Evolutionary conservation across 2,329 filamentous ascomycete species (phyloP).

Genomic region (Penicillium janthinellum): DNA sequence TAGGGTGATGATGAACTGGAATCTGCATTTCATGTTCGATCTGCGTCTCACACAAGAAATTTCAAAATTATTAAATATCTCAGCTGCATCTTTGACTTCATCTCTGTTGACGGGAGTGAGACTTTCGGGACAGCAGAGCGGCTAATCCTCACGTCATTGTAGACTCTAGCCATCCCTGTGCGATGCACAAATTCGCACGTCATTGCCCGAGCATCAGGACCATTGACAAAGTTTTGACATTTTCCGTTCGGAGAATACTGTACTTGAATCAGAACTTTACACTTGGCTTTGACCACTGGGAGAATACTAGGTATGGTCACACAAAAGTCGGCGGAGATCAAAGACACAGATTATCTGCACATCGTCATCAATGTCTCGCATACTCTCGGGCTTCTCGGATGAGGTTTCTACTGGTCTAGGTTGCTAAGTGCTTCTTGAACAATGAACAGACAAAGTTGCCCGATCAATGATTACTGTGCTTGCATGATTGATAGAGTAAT

Average conservation of each 20-base stretch:
- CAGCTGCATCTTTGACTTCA: too few relatives aligned
- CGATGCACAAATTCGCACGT: too few relatives aligned
- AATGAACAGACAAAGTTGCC: neutral
- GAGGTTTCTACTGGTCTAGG: neutral
- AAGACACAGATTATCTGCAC: neutral
- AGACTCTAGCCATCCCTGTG: too few relatives aligned
- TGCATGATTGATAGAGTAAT: neutral
- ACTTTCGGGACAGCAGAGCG: too few relatives aligned
- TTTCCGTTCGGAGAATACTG: too few relatives aligned
- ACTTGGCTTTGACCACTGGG: neutral
- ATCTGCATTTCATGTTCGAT: neutral
- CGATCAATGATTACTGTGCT: constrained; percentile 1
- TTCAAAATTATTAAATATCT: neutral
- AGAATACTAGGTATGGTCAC: neutral
- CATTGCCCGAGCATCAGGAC: too few relatives aligned
- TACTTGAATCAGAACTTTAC: too few relatives aligned
- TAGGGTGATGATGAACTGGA: neutral
- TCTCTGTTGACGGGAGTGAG: too few relatives aligned
- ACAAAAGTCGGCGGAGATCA: neutral
- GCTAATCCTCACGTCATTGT: neutral
- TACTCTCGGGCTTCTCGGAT: neutral
- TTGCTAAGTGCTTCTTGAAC: neutral
- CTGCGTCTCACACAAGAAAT: too few relatives aligned
- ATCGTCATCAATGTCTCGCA: neutral
- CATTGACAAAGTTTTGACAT: too few relatives aligned